A percentile compares a stretch with the other conserved stretches of the same genome.
Conservation (phyloP, 371 early-diverging fungal species). For the Mucor piriformis region DNA sequence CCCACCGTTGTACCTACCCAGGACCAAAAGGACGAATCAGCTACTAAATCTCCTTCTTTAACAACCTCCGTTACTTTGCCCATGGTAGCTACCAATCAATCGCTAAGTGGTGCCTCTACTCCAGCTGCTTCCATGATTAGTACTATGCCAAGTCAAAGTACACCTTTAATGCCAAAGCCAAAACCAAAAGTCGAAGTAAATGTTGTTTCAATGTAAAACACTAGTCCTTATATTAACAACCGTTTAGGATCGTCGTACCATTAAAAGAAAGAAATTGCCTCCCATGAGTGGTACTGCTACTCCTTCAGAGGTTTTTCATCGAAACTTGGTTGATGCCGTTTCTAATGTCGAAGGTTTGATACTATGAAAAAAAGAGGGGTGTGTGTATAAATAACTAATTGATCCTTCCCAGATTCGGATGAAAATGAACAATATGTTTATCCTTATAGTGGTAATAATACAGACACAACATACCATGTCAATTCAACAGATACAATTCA, state of each 20-base stretch:
- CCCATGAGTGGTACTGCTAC: conserved; percentile 35
- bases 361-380: not conserved
- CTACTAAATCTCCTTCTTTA: conserved; percentile 6
- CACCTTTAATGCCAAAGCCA: conserved; percentile 17
- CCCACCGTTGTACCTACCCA: conserved; percentile 3
- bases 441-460: conserved; percentile 37
- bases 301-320: conserved; percentile 51
- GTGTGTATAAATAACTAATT: not conserved
- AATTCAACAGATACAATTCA: conserved; percentile 18
- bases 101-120: conserved; percentile 15
- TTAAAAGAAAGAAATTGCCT: conserved; percentile 36
- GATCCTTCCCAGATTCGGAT: conserved; percentile 37
- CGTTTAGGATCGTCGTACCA: conserved; percentile 14
- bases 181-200: conserved; percentile 23
- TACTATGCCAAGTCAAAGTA: conserved; percentile 25
- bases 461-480: conserved; percentile 17
- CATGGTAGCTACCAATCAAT: conserved; percentile 9
- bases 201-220: not conserved
- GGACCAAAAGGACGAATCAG: not conserved
- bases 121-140: conserved; percentile 16
- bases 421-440: conserved; percentile 56
- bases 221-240: not conserved
- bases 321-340: conserved; percentile 48
- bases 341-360: conserved; percentile 44
- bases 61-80: conserved; percentile 21